phyloP scores from a whole-genome alignment of 805 yeast species.

The Barnettozyma sp. region DNA sequence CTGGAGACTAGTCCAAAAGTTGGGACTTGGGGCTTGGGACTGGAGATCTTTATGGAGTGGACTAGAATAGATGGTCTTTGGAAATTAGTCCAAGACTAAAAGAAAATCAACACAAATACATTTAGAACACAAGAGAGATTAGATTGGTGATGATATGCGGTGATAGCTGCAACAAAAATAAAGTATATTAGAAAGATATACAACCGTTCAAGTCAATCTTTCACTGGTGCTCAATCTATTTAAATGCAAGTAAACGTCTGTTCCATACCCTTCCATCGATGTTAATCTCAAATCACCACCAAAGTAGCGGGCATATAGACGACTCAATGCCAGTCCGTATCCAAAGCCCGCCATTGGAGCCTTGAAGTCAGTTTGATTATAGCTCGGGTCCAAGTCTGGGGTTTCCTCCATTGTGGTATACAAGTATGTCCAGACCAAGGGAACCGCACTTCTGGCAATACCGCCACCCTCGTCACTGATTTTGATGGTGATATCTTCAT shows the following conservation, averaged over 20 bases:
- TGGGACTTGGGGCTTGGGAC: too few species aligned
- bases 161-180: too few species aligned
- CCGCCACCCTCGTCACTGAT: slow-evolving; percentile 95
- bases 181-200: not conserved
- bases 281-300: slow-evolving; percentile 86
- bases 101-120: too few species aligned
- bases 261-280: slow-evolving; percentile 91
- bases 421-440: slow-evolving; percentile 84
- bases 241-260: slow-evolving; percentile 84
- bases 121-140: too few species aligned
- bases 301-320: slow-evolving; percentile 82
- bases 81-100: too few species aligned
- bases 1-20: too few species aligned
- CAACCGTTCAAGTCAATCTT: slow-evolving; percentile 15
- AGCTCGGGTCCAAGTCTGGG: slow-evolving; percentile 40
- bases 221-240: slow-evolving; percentile 64
- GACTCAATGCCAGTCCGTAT: slow-evolving; percentile 80
- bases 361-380: slow-evolving; percentile 55
- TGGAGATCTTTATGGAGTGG: too few species aligned
- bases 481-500: slow-evolving; percentile 85
- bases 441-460: slow-evolving; percentile 75
- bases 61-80: too few species aligned
- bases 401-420: slow-evolving; percentile 79
- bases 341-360: slow-evolving; percentile 97
- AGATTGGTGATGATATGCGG: too few species aligned